Conservation (phyloP, 2,329 filamentous ascomycete species). For the Botryosphaeria dothidea region DNA sequence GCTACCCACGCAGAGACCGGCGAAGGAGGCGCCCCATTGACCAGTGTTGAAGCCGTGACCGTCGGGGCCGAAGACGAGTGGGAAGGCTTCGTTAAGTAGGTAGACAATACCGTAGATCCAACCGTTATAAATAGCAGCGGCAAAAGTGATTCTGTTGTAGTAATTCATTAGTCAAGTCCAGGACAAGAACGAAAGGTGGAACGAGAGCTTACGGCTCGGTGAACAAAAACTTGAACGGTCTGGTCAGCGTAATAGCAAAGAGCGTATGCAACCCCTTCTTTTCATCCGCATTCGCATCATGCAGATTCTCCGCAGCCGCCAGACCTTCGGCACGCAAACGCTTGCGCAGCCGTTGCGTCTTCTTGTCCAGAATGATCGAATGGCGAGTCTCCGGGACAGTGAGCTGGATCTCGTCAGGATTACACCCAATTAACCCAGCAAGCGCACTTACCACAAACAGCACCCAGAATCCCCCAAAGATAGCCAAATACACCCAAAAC, state of each 20-base stretch:
- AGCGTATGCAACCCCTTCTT: conserved; percentile 19
- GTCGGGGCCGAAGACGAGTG: conserved; percentile 22
- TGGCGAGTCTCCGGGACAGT: conserved; percentile 33
- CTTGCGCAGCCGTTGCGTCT: conserved; percentile 47
- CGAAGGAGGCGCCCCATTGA: conserved; percentile 24
- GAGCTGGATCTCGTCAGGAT: conserved; percentile 18
- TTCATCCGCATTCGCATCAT: conserved; percentile 14
- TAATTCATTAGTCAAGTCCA: no score
- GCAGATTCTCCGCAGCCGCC: conserved; percentile 2
- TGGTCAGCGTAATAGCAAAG: conserved; percentile 23
- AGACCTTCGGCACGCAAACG: conserved; percentile 47
- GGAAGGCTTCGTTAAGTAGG: conserved; percentile 25
- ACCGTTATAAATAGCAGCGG: conserved; percentile 22
- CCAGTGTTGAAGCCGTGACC: conserved; percentile 26
- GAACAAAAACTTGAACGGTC: conserved; percentile 25
- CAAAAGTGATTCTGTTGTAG: conserved; percentile 19
- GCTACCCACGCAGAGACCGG: conserved; percentile 27
- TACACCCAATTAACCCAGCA: conserved; percentile 10
- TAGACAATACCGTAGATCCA: conserved; percentile 25
- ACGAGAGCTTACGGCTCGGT: conserved; percentile 22
- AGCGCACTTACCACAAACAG: conserved; percentile 10
- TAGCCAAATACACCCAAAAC: conserved; percentile 41
- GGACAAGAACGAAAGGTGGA: no score
- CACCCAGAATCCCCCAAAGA: conserved; percentile 35
- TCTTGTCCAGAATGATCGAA: conserved; percentile 30